Percentiles rank a stretch among this genome's conserved stretches.
Conservation (phyloP, 2,329 filamentous ascomycete genomes). For the Phaeosphaeria sp. region DNA sequence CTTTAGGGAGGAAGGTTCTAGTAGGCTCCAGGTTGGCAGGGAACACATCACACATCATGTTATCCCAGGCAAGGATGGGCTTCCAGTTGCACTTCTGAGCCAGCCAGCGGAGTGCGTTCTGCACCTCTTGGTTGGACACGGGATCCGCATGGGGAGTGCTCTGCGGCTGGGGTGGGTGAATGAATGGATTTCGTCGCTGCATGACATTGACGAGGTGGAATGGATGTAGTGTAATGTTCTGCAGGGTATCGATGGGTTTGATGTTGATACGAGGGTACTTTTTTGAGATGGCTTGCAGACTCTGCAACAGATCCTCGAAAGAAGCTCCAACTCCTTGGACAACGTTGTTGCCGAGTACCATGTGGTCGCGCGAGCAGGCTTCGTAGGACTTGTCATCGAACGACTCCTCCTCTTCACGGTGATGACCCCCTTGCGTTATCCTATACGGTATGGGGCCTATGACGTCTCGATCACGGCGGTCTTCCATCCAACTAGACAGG, state of each 20-base stretch:
- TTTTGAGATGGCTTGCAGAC: constrained; percentile 35
- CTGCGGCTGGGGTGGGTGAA: constrained; percentile 16
- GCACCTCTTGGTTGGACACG: constrained; percentile 37
- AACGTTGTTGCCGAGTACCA: constrained; percentile 42
- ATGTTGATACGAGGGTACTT: constrained; percentile 44
- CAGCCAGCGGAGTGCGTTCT: constrained; percentile 42
- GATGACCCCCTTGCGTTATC: constrained; percentile 41
- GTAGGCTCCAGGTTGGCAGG: constrained; percentile 42
- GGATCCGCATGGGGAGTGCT: constrained; percentile 29
- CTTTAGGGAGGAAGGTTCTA: constrained; percentile 37
- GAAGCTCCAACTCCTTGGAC: constrained; percentile 41
- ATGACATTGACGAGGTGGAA: constrained; percentile 46
- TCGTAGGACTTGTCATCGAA: constrained; percentile 46
- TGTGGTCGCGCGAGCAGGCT: constrained; percentile 40
- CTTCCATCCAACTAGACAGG: constrained; percentile 44
- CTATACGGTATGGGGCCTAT: constrained; percentile 42
- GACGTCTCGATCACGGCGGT: constrained; percentile 42
- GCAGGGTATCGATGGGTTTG: constrained; percentile 32
- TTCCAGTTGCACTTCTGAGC: constrained; percentile 41
- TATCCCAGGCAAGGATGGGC: constrained; percentile 43
- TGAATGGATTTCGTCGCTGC: constrained; percentile 36
- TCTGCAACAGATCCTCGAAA: constrained; percentile 41
- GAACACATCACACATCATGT: constrained; percentile 47
- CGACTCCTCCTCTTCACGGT: constrained; percentile 43
- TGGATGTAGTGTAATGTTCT: constrained; percentile 40